A percentile compares a stretch with the other conserved stretches of the same genome.
phyloP scores from a whole-genome alignment of 2,329 filamentous ascomycete species.

The Trichothecium sympodiale region DNA sequence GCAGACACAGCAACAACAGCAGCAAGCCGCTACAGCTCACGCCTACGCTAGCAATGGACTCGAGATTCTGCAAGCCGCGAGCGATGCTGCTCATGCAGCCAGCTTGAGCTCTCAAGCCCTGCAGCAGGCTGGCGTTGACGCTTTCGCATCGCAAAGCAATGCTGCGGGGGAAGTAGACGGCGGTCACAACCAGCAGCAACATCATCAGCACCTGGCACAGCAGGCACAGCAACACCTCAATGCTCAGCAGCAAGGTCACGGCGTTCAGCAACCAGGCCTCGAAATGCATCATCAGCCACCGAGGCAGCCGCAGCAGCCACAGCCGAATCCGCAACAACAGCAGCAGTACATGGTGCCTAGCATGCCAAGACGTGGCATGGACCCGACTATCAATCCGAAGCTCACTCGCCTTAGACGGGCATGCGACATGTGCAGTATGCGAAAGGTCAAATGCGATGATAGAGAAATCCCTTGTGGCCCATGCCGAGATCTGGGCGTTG shows the following conservation, averaged over 20 bases:
- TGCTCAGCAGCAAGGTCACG: conserved; percentile 3
- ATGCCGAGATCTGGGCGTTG: conserved; percentile 44
- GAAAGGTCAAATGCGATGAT: conserved; percentile 52
- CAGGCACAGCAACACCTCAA: conserved; percentile 5
- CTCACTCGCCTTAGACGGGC: conserved; percentile 45
- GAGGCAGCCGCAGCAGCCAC: conserved; percentile 8
- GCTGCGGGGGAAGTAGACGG: too few relatives aligned
- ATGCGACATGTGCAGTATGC: conserved; percentile 51
- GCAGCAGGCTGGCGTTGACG: conserved; percentile 26
- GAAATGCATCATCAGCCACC: conserved; percentile 3
- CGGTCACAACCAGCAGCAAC: conserved; percentile 12
- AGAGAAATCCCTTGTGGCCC: conserved; percentile 43
- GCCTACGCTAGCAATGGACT: conserved; percentile 34
- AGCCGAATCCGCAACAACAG: conserved; percentile 6
- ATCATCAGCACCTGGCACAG: conserved; percentile 3
- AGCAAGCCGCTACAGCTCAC: conserved; percentile 21
- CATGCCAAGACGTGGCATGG: conserved; percentile 14
- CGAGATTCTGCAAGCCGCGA: conserved; percentile 33
- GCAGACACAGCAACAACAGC: conserved; percentile 1
- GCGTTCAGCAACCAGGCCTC: conserved; percentile 5
- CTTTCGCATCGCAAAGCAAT: conserved; percentile 15
- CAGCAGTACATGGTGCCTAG: conserved; percentile 6
- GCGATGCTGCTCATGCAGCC: conserved; percentile 26
- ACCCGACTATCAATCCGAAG: conserved; percentile 35
- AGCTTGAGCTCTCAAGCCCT: conserved; percentile 25